Base-by-base conservation (phyloP, 2,329 filamentous ascomycete genomes). In the Neofusicoccum laricinum region DNA sequence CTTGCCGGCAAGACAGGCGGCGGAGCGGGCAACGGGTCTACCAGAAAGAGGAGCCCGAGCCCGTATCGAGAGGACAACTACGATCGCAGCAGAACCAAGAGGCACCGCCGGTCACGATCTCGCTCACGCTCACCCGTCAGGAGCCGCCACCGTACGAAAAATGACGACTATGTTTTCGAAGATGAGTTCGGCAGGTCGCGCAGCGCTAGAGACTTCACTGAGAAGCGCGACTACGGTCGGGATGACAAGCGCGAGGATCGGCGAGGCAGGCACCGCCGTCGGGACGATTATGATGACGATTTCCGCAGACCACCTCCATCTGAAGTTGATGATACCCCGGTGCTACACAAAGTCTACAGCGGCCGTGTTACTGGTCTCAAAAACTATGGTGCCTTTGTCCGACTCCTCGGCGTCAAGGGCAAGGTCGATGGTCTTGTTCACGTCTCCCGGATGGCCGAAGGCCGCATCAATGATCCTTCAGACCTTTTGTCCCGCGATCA, bases 351-450 rank as follows among this genome's bases (percentile, higher is more conserved):
- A 74, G 80, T 97, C 2, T 99, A 99, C 72, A 86, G 92, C 67
- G 95, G 95, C 1, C 88, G 89, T 71, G 91, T 98, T 14, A 97
- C 92, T 0, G 93, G 93, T 0, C 84, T 99, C 62, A 98, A 97
- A 72, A 92, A 97, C 67, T 99, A 98, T 78, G 95, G 95, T 11
- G 93, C 89, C 0, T 99, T 99, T 76, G 93, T 98, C 65, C 97
- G 96, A 69, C 76, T 99, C n/a, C 86, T 89, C 69, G 90, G 93
- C 17, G 90, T 99, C 1, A 88, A 85, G 70, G 94, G 93, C 51
- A 96, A 93, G 76, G 90, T 96, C 1, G 93, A 97, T 73, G 95
- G 95, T 0, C 82, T 99, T 68, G 94, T 99, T 0, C 95, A 99
- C 74, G 88, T 99, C 32, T 97, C 94, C 25, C 91, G 92, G 21